Evolutionary conservation across 805 yeast species (phyloP), one percentile per base, ranked within the genome.

Genomic region (Barnettozyma vustinii): DNA sequence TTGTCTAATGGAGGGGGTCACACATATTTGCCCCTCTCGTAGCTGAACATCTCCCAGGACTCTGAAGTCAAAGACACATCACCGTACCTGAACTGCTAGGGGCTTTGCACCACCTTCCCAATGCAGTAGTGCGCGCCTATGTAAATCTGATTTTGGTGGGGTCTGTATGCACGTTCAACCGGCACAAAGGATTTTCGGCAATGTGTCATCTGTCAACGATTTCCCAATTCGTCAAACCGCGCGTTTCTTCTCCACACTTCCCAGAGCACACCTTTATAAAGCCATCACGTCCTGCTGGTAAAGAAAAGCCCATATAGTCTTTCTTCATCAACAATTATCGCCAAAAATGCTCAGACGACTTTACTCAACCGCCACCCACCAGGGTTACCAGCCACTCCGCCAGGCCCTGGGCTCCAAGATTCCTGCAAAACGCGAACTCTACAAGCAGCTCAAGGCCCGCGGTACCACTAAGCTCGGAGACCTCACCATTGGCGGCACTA

Each of bases 371-470:
- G 36, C 61, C 2, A 48, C 60, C 4, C 51, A 66, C 23, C 20
- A 20, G 12, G 32, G 21, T 8, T 48, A 35, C 19, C 27, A 27
- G 16, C 41, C 37, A 10, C 30, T 48, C 5, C 42, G 43, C 9
- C 32, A 27, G 10, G 41, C 41, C 9, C 27, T 48, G 10, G 33
- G 41, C 20, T 13, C 26, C 37, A 54, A 52, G 43, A 53, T 78
- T 35, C 82, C 83, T 13, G 68, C 67, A 32, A 70, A 71, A 52
- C 57, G 65, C 32, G 73, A 70, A 45, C 69, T 69, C 12, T 63
- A 73, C 53, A 56, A 66, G 46, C 56, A 68, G 42, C 65, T 78
- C 48, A 77, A 72, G 59, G 59, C 68, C 39, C 61, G 66, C 44
- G 64, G 63, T 9, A 52, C 55, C 48, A 67, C 67, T 49, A 61